phyloP scores from a whole-genome alignment of 2,329 filamentous ascomycete genomes.

The Zymoseptoria ardabiliae region DNA sequence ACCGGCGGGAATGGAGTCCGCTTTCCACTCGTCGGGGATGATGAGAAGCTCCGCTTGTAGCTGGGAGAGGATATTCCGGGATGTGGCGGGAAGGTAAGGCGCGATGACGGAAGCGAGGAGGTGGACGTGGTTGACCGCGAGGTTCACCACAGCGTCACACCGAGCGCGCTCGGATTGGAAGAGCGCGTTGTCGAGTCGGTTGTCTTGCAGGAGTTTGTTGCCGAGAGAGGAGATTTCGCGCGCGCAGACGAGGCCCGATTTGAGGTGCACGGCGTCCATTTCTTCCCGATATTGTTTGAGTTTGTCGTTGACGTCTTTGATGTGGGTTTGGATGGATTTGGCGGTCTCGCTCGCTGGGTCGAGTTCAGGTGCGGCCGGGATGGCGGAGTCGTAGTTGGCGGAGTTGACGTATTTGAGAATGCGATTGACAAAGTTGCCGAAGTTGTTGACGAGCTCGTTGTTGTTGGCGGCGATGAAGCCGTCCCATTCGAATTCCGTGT shows the following conservation, averaged over 20 bases:
- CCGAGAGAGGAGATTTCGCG: constrained; percentile 60
- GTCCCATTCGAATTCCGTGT: constrained; percentile 86
- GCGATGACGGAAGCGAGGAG: constrained; percentile 71
- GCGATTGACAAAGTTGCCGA: constrained; percentile 53
- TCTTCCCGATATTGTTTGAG: constrained; percentile 61
- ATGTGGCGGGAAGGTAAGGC: constrained; percentile 79
- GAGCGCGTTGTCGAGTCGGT: constrained; percentile 55
- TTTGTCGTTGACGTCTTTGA: constrained; percentile 56
- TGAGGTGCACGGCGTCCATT: constrained; percentile 65
- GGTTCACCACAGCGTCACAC: constrained; percentile 59
- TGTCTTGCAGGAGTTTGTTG: constrained; percentile 53
- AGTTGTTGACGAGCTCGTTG: constrained; percentile 72
- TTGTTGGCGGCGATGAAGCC: constrained; percentile 81
- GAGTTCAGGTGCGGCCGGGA: constrained; percentile 42
- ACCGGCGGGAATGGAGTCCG: constrained; percentile 54
- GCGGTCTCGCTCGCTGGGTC: constrained; percentile 43
- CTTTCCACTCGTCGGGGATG: constrained; percentile 53
- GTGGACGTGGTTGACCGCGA: constrained; percentile 77
- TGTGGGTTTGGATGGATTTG: constrained; percentile 32
- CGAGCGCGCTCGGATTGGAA: constrained; percentile 52
- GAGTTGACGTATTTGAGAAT: constrained; percentile 64
- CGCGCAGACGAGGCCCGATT: constrained; percentile 56
- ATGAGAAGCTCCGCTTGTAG: constrained; percentile 45
- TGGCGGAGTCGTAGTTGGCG: constrained; percentile 59
- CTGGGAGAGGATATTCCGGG: constrained; percentile 68